Evolutionary conservation across 345 rosid species (phyloP).

Genomic region (Rhodomyrtus tomentosa): DNA sequence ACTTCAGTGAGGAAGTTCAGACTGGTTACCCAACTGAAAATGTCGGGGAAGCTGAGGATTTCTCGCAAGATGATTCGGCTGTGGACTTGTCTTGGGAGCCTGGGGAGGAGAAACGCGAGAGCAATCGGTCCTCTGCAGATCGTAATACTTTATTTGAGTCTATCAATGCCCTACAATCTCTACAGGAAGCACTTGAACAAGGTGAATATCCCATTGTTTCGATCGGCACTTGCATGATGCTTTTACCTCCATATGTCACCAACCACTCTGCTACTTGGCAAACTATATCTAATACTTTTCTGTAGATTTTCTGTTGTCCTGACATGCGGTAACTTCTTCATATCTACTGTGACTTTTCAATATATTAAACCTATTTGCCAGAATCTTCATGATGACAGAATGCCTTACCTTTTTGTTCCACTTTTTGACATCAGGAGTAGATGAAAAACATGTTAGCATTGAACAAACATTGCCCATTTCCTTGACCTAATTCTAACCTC

Average conservation of each 20-base stretch:
- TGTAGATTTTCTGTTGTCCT: background rate
- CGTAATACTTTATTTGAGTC: constrained; percentile 46
- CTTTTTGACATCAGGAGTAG: background rate
- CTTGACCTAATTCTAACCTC: background rate
- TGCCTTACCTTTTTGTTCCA: background rate
- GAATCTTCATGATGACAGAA: background rate
- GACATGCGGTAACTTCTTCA: background rate
- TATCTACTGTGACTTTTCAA: background rate
- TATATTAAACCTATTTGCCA: background rate
- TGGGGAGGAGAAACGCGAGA: constrained; percentile 33
- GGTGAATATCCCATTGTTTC: constrained; percentile 22
- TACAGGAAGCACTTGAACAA: constrained; percentile 64
- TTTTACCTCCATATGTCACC: background rate
- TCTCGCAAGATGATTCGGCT: constrained; percentile 35
- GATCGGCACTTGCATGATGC: background rate
- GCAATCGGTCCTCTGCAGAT: constrained; percentile 20
- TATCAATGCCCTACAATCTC: constrained; percentile 37
- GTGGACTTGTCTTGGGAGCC: constrained; percentile 26
- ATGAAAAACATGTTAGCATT: background rate
- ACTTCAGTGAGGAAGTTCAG: constrained; percentile 31
- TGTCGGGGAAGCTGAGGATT: constrained; percentile 25
- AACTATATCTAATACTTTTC: background rate
- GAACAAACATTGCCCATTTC: background rate
- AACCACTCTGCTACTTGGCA: background rate
- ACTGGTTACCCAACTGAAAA: constrained; percentile 30